These are phyloP conservation scores for Metschnikowia rubicola DNA, from an alignment of 805 yeast genomes.

Conservation along the genomic window DNA sequence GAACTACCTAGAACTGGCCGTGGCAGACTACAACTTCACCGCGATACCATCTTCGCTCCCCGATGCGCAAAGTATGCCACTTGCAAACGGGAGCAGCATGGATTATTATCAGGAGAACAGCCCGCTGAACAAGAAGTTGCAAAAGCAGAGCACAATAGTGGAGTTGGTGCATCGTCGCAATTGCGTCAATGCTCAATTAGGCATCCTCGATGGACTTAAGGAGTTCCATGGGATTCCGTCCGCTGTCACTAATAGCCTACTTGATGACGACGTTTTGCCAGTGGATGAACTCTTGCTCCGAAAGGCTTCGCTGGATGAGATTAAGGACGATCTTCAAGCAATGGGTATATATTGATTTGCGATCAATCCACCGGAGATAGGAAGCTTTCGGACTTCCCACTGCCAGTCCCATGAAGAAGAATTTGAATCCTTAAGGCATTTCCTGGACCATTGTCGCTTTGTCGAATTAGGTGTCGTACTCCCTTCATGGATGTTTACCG, in stretches of 20 bases:
- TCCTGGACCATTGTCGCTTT: too few species aligned
- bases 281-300: conserved; percentile 43
- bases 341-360: conserved; percentile 44
- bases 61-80: conserved; percentile 7
- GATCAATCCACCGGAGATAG: too few species aligned
- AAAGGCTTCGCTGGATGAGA: conserved; percentile 67
- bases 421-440: too few species aligned
- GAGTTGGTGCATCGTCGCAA: conserved; percentile 63
- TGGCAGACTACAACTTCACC: conserved; percentile 48
- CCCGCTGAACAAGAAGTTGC: conserved; percentile 30
- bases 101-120: conserved; percentile 17
- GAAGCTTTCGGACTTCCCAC: too few species aligned
- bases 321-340: conserved; percentile 65
- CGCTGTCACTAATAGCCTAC: conserved; percentile 46
- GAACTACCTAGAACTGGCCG: conserved; percentile 68
- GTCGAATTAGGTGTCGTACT: too few species aligned
- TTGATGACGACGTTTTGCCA: conserved; percentile 21
- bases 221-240: conserved; percentile 80
- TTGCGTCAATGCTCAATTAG: conserved; percentile 63
- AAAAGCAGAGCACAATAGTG: conserved; percentile 34
- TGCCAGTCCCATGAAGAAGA: too few species aligned
- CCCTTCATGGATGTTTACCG: too few species aligned
- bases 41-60: conserved; percentile 33
- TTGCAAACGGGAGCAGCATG: conserved; percentile 18
- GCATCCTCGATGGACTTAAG: conserved; percentile 64